Evolutionary conservation across 2,329 filamentous ascomycete genomes (phyloP).

Genomic region (Chrysoporthe deuterocubensis): DNA sequence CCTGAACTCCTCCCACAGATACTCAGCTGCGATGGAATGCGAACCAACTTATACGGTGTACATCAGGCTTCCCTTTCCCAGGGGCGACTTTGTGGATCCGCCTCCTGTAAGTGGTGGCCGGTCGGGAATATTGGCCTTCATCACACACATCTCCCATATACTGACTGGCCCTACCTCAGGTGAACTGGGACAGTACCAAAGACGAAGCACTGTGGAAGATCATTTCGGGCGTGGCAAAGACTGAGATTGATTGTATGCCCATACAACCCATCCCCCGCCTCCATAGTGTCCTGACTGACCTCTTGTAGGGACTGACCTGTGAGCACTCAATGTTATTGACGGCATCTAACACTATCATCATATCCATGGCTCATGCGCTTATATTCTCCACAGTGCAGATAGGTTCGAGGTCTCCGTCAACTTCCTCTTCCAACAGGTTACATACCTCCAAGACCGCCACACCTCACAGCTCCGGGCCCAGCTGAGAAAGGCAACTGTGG

Average conservation of each 20-base stretch:
- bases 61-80: slow-evolving; percentile 84
- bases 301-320: slow-evolving; percentile 76
- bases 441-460: slow-evolving; percentile 88
- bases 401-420: slow-evolving; percentile 83
- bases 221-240: slow-evolving; percentile 79
- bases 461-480: slow-evolving; percentile 88
- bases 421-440: slow-evolving; percentile 90
- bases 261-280: background rate
- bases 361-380: slow-evolving; percentile 12
- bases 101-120: slow-evolving; percentile 65
- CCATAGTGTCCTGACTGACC: slow-evolving; percentile 21
- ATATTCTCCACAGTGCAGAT: slow-evolving; percentile 57
- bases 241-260: slow-evolving; percentile 80
- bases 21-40: slow-evolving; percentile 37
- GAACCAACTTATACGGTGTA: slow-evolving; percentile 74
- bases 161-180: slow-evolving; percentile 51
- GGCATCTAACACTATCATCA: slow-evolving; percentile 24
- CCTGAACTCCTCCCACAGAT: no score
- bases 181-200: slow-evolving; percentile 86
- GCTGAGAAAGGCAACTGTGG: slow-evolving; percentile 72
- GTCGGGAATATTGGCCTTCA: background rate
- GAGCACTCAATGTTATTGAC: slow-evolving; percentile 40
- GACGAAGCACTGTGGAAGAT: slow-evolving; percentile 91
- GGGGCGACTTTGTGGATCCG: slow-evolving; percentile 88
- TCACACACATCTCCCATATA: background rate